Evolutionary conservation across 2,329 filamentous ascomycete genomes (phyloP).

Genomic region (Ceratocystis cubensis): DNA sequence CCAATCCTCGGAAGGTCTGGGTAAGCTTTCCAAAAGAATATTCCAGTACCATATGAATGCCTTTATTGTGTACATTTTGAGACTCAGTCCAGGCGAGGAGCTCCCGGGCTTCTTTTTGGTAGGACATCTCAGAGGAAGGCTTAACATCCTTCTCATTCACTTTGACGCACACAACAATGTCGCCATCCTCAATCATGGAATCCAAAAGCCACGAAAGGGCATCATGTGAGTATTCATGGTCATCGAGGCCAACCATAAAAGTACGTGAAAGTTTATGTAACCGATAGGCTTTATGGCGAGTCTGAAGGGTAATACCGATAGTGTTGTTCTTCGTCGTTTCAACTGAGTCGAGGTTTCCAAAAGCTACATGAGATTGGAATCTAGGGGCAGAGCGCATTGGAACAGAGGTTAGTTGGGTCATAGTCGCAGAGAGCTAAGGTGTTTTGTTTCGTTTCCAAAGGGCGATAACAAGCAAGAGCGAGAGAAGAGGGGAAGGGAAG

Average conservation of each 20-base stretch:
- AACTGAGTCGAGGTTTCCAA: slow-evolving; percentile 46
- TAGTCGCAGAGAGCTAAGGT: not conserved
- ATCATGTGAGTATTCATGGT: slow-evolving; percentile 84
- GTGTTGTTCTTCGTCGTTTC: slow-evolving; percentile 48
- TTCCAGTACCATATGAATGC: slow-evolving; percentile 75
- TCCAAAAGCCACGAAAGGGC: slow-evolving; percentile 86
- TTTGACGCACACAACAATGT: slow-evolving; percentile 81
- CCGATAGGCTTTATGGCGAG: slow-evolving; percentile 76
- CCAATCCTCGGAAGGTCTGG: slow-evolving; percentile 80
- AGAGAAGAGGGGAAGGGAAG: slow-evolving; percentile 10
- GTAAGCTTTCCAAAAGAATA: slow-evolving; percentile 83
- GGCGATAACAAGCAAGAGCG: not conserved
- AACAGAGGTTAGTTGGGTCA: slow-evolving; percentile 18
- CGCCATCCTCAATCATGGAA: slow-evolving; percentile 83
- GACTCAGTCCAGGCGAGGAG: slow-evolving; percentile 64
- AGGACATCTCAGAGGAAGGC: slow-evolving; percentile 52
- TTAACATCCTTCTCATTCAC: slow-evolving; percentile 76
- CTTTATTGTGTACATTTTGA: slow-evolving; percentile 67
- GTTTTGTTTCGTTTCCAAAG: not conserved
- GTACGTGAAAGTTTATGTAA: slow-evolving; percentile 69
- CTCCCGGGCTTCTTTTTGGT: slow-evolving; percentile 61
- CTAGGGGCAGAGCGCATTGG: slow-evolving; percentile 27
- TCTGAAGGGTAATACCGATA: slow-evolving; percentile 65
- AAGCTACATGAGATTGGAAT: slow-evolving; percentile 47
- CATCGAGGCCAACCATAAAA: slow-evolving; percentile 82